Percentiles rank a stretch among this genome's conserved stretches.
Conservation (phyloP, 1,284 basidiomycete species). For the Taiwanofungus camphoratus region DNA sequence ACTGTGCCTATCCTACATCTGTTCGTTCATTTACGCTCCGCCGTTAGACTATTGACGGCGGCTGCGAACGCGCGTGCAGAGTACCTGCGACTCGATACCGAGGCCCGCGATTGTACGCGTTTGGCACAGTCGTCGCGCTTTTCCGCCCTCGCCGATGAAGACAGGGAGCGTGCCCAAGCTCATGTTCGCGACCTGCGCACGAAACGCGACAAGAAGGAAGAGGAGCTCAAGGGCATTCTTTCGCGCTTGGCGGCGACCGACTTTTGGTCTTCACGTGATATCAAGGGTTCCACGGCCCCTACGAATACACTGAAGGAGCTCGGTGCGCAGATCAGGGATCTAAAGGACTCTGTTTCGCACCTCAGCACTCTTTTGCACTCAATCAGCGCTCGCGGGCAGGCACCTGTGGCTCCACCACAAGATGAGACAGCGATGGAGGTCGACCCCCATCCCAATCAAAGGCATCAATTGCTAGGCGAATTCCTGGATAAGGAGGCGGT, state of each 20-base stretch:
- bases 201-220: constrained; percentile 23
- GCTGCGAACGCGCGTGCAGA: constrained; percentile 22
- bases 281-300: constrained; percentile 17
- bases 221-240: constrained; percentile 22
- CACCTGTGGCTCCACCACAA: background rate
- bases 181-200: constrained; percentile 23
- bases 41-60: constrained; percentile 22
- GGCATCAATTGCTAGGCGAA: too few species aligned
- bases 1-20: background rate
- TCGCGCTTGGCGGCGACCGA: constrained; percentile 29
- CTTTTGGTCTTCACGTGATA: constrained; percentile 40
- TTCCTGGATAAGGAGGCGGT: too few species aligned
- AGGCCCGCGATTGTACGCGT: constrained; percentile 18
- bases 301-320: constrained; percentile 12
- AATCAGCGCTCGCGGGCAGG: background rate
- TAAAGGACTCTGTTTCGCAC: constrained; percentile 22
- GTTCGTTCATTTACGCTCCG: background rate
- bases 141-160: constrained; percentile 16
- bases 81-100: constrained; percentile 18
- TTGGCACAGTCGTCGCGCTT: constrained; percentile 15
- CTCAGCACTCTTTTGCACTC: constrained; percentile 19
- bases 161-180: constrained; percentile 16
- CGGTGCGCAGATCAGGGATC: constrained; percentile 23
- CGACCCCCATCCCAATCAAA: too few species aligned
- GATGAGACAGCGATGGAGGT: constrained; percentile 32